A percentile compares a stretch with the other conserved stretches of the same genome.
These are phyloP conservation scores for Amylostereum areolatum DNA, from an alignment of 1,284 basidiomycete genomes.

Conservation along the genomic window DNA sequence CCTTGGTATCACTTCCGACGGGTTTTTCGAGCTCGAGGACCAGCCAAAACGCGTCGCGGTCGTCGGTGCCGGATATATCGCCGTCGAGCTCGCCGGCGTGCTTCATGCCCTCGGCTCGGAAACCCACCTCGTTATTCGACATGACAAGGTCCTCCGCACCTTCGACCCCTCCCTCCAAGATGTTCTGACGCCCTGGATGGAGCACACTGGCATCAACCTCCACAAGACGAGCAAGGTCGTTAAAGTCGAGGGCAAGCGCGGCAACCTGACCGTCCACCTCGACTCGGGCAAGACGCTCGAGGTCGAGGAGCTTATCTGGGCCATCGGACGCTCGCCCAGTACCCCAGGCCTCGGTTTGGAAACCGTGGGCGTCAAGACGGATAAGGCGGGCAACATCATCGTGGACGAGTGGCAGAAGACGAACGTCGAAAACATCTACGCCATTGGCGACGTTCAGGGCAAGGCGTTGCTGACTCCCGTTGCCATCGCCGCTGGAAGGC, in stretches of 20 bases:
- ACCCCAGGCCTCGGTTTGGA: slow-evolving; percentile 80
- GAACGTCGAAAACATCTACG: slow-evolving; percentile 65
- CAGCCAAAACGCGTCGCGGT: slow-evolving; percentile 93
- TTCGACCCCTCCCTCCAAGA: slow-evolving; percentile 91
- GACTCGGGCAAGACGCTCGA: slow-evolving; percentile 73
- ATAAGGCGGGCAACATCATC: slow-evolving; percentile 75
- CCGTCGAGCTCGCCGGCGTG: slow-evolving; percentile 90
- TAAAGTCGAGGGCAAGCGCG: slow-evolving; percentile 72
- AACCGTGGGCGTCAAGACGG: slow-evolving; percentile 70
- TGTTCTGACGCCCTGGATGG: slow-evolving; percentile 90
- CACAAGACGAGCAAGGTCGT: slow-evolving; percentile 77
- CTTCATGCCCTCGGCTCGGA: slow-evolving; percentile 85
- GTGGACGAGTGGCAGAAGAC: slow-evolving; percentile 93
- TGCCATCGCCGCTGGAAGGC: slow-evolving; percentile 92
- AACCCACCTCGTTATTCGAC: slow-evolving; percentile 88
- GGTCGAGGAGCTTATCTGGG: slow-evolving; percentile 90
- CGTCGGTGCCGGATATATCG: slow-evolving; percentile 96
- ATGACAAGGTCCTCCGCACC: slow-evolving; percentile 85
- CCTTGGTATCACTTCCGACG: slow-evolving; percentile 90
- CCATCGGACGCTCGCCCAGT: slow-evolving; percentile 84
- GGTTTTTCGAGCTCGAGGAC: slow-evolving; percentile 89
- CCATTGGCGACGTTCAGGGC: slow-evolving; percentile 91
- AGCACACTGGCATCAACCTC: slow-evolving; percentile 84
- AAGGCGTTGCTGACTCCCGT: slow-evolving; percentile 96
- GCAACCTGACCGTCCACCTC: slow-evolving; percentile 65